Conservation (phyloP, 140 eudicot species). For the Anethum foeniculum region DNA sequence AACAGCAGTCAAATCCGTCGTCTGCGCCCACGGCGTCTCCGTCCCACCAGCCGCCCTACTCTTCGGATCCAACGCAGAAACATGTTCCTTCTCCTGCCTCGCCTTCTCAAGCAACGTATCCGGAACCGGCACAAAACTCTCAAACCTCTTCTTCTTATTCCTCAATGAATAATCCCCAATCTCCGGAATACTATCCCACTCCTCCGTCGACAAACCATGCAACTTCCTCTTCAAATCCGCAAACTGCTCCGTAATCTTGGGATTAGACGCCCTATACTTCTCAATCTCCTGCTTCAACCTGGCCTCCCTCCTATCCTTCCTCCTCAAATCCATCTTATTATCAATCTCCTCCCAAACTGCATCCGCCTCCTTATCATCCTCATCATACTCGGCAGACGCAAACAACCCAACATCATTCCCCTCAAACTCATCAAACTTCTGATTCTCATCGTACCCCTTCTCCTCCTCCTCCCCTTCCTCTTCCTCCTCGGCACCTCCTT, state of each 20-base stretch:
- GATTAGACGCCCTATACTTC: conserved; percentile 75
- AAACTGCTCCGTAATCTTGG: conserved; percentile 88
- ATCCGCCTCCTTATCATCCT: conserved; percentile 90
- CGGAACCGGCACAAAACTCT: conserved; percentile 86
- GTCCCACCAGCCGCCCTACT: conserved; percentile 89
- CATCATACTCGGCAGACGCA: conserved; percentile 92
- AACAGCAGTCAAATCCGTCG: conserved; percentile 95
- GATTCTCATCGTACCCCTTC: conserved; percentile 90
- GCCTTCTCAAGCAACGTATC: conserved; percentile 93
- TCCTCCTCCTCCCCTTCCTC: conserved; percentile 79
- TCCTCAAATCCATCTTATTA: conserved; percentile 76
- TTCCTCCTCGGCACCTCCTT: conserved; percentile 64
- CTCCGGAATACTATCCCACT: conserved; percentile 93
- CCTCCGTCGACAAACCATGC: conserved; percentile 48
- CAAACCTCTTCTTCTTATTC: conserved; percentile 86
- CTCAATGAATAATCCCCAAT: conserved; percentile 85
- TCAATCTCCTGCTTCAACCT: conserved; percentile 77
- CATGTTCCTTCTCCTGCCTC: conserved; percentile 85
- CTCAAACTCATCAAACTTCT: conserved; percentile 92
- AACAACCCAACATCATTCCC: conserved; percentile 93
- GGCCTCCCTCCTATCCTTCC: conserved; percentile 91
- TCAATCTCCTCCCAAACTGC: conserved; percentile 91
- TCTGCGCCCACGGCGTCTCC: conserved; percentile 82
- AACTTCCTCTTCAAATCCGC: conserved; percentile 82
- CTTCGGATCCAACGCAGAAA: conserved; percentile 78